Evolutionary conservation across 169 alveolate genomes (phyloP).

Genomic region (Plasmodium gaboni): DNA sequence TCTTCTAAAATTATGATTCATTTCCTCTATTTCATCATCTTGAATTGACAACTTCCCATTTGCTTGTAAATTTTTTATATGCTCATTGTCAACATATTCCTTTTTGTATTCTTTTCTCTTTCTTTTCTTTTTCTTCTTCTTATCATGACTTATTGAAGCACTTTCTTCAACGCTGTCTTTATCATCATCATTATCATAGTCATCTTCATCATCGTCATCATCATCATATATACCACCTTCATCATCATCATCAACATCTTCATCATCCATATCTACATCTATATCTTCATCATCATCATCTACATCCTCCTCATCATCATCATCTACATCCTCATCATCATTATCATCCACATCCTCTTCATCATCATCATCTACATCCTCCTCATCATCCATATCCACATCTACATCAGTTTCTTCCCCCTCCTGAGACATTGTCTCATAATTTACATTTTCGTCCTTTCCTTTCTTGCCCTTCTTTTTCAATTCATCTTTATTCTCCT

Average conservation of each 20-base stretch:
- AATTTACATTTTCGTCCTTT: not conserved
- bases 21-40: constrained; percentile 60
- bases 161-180: not conserved
- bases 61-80: constrained; percentile 55
- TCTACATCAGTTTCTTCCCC: not conserved
- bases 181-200: not conserved
- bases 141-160: not conserved
- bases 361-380: constrained; percentile 39
- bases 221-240: not conserved
- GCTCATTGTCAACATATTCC: constrained; percentile 57
- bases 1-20: constrained; percentile 21
- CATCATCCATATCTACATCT: constrained; percentile 11
- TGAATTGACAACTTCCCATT: constrained; percentile 26
- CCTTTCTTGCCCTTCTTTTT: not conserved
- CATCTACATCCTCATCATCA: constrained; percentile 7
- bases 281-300: constrained; percentile 26
- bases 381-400: constrained; percentile 10
- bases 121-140: constrained; percentile 8
- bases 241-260: constrained; percentile 13
- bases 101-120: constrained; percentile 11
- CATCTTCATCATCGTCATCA: not conserved
- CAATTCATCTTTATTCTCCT: not conserved
- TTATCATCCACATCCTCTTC: constrained; percentile 8
- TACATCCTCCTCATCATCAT: not conserved
- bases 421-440: not conserved